Percentiles rank a stretch among this genome's conserved stretches.
phyloP scores from a whole-genome alignment of 2,329 filamentous ascomycete genomes.

The Huntiella omanensis region DNA sequence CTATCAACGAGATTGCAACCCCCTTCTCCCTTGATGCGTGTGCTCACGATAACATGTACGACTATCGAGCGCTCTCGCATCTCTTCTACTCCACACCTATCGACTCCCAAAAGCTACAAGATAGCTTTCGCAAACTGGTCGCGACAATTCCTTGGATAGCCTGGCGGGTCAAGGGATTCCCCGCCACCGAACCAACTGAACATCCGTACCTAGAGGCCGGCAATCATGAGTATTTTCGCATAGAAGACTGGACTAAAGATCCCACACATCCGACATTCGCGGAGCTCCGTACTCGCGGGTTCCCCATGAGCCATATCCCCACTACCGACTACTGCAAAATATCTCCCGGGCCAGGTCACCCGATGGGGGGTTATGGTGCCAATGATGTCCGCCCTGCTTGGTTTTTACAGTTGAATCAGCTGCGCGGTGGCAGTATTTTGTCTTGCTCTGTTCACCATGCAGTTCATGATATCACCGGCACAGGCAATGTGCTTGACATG shows the following conservation, averaged over 20 bases:
- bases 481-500: not conserved
- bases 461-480: constrained; percentile 3
- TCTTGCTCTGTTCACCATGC: not conserved
- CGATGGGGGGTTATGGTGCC: not conserved
- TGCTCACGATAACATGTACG: too few relatives aligned
- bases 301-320: not conserved
- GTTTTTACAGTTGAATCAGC: not conserved
- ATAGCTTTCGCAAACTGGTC: too few relatives aligned
- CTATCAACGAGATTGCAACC: too few relatives aligned
- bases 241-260: constrained; percentile 3
- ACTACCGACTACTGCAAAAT: not conserved
- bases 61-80: too few relatives aligned
- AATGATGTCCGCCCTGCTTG: not conserved
- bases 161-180: too few relatives aligned
- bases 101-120: too few relatives aligned
- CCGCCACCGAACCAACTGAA: too few relatives aligned
- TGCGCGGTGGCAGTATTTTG: not conserved
- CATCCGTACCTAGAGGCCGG: too few relatives aligned
- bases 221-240: not conserved
- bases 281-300: not conserved
- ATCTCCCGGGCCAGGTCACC: not conserved
- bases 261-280: not conserved
- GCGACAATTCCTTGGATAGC: too few relatives aligned
- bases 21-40: too few relatives aligned
- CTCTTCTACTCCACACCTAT: too few relatives aligned